Conservation (phyloP, 1,284 basidiomycete species). For the Sporisorium exsertum region DNA sequence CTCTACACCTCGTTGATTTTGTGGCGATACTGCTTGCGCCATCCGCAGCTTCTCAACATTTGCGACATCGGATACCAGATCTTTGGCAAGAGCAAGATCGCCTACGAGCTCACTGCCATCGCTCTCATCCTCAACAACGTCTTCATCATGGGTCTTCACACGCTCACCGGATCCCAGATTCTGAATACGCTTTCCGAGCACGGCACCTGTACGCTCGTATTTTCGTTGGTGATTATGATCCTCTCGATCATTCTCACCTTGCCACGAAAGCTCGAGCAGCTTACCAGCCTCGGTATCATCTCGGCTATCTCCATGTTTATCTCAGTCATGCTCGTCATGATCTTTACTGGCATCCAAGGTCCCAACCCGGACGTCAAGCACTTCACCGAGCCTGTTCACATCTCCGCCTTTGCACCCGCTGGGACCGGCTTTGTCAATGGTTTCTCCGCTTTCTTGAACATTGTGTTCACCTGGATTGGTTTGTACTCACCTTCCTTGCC, state of each 20-base stretch:
- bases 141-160: slow-evolving; percentile 60
- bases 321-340: slow-evolving; percentile 56
- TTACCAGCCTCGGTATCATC: slow-evolving; percentile 58
- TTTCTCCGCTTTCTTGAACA: slow-evolving; percentile 71
- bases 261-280: slow-evolving; percentile 61
- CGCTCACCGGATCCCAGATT: slow-evolving; percentile 70
- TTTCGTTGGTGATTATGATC: slow-evolving; percentile 70
- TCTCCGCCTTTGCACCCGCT: slow-evolving; percentile 57
- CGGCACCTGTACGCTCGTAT: slow-evolving; percentile 75
- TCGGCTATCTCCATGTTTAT: slow-evolving; percentile 63
- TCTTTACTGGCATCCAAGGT: slow-evolving; percentile 57
- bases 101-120: slow-evolving; percentile 71
- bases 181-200: slow-evolving; percentile 75
- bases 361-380: slow-evolving; percentile 40
- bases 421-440: slow-evolving; percentile 76
- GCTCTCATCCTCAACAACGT: slow-evolving; percentile 64
- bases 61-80: slow-evolving; percentile 76
- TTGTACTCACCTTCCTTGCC: not conserved
- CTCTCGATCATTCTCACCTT: slow-evolving; percentile 56
- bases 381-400: slow-evolving; percentile 45
- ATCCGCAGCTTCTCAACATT: slow-evolving; percentile 74
- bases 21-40: slow-evolving; percentile 75
- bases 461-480: slow-evolving; percentile 75
- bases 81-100: slow-evolving; percentile 72
- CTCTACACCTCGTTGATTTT: slow-evolving; percentile 69